Evolutionary conservation across 1,284 basidiomycete genomes (phyloP).

Genomic region (Apiotrichum mycotoxinovorans): DNA sequence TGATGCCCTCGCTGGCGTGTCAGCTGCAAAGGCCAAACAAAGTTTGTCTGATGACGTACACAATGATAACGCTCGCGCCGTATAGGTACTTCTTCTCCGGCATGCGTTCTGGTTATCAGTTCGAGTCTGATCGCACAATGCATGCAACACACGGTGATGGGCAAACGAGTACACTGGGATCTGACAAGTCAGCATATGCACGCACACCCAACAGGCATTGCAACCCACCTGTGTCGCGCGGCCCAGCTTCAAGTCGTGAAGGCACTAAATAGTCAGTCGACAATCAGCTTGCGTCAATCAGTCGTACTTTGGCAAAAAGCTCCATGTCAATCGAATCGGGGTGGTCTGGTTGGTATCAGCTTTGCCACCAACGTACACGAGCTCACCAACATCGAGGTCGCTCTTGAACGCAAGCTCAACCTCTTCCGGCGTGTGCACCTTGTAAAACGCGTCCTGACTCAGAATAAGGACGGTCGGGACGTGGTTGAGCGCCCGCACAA

Average conservation of each 20-base stretch:
- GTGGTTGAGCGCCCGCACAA: slow-evolving; percentile 72
- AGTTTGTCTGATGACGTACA: slow-evolving; percentile 47
- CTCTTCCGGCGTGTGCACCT: slow-evolving; percentile 71
- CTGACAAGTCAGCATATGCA: slow-evolving; percentile 20
- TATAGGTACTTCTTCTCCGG: slow-evolving; percentile 87
- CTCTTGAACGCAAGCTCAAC: slow-evolving; percentile 76
- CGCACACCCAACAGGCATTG: too few relatives aligned
- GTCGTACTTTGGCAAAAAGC: slow-evolving; percentile 74
- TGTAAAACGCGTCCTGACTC: slow-evolving; percentile 88
- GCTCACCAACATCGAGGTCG: slow-evolving; percentile 67
- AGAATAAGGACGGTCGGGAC: slow-evolving; percentile 86
- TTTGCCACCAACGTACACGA: too few relatives aligned
- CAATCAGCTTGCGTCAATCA: too few relatives aligned
- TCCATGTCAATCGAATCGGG: slow-evolving; percentile 90
- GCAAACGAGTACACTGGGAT: slow-evolving; percentile 93
- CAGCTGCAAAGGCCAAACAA: too few relatives aligned
- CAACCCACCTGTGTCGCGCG: slow-evolving; percentile 50
- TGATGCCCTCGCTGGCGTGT: slow-evolving; percentile 69
- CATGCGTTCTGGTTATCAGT: slow-evolving; percentile 57
- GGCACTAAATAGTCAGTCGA: too few relatives aligned
- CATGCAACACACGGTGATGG: slow-evolving; percentile 66
- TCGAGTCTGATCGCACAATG: too few relatives aligned
- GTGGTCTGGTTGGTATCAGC: slow-evolving; percentile 59
- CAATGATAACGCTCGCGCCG: slow-evolving; percentile 90
- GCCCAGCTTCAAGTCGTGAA: slow-evolving; percentile 77